These are phyloP conservation scores for Lasiodiplodia sp. DNA, from an alignment of 2,329 filamentous ascomycete species.

Conservation along the genomic window DNA sequence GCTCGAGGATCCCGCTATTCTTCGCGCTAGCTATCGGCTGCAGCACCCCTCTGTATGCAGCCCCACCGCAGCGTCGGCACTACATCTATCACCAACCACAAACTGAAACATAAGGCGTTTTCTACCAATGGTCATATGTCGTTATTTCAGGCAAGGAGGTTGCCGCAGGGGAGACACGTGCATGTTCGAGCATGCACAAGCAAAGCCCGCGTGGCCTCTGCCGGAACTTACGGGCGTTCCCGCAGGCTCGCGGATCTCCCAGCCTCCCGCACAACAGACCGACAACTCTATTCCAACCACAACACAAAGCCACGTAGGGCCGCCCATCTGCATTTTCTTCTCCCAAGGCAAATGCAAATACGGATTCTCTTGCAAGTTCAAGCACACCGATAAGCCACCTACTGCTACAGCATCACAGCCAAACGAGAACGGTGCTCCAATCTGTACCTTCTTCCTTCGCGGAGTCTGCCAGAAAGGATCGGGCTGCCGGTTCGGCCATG, in stretches of 20 bases:
- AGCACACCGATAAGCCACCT: not conserved
- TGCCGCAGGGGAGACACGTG: not conserved
- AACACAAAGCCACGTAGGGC: not conserved
- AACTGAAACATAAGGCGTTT: not conserved
- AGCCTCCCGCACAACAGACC: not conserved
- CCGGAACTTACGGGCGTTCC: not conserved
- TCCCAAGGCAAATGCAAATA: not conserved
- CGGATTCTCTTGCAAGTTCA: not conserved
- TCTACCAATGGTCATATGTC: not conserved
- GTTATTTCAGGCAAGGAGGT: not conserved
- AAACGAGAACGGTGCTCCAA: not conserved
- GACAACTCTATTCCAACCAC: not conserved
- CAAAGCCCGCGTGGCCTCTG: not conserved
- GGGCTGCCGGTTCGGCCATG: not conserved
- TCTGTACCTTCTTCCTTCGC: not conserved
- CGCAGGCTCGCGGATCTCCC: not conserved
- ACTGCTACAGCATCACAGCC: not conserved
- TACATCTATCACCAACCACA: not conserved
- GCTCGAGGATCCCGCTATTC: too few relatives aligned
- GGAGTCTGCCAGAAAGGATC: not conserved
- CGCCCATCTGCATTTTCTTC: not conserved
- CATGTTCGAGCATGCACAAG: not conserved
- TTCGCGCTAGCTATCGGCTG: too few relatives aligned
- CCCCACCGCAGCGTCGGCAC: not conserved
- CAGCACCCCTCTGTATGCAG: too few relatives aligned